Evolutionary conservation across 1,284 basidiomycete species (phyloP), one percentile per base, ranked within the genome.

Genomic region (Ceratobasidium sp.): DNA sequence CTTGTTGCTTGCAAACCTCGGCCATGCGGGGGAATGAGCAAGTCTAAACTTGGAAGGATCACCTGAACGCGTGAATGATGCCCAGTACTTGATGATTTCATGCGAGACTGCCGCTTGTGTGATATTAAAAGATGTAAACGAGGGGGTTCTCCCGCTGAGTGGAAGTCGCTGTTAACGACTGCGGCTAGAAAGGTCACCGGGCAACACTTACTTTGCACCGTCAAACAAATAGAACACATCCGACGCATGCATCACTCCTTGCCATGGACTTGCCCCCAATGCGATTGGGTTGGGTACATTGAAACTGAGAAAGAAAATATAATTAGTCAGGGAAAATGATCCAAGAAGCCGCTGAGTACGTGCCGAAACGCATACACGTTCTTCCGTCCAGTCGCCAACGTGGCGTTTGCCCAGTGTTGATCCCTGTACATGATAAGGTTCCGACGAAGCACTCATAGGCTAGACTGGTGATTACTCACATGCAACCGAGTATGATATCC

Each of bases 1-100:
- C 13, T 78, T 68, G 44, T 77, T 68, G 17, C 77, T 70, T 56
- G 46, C 59, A 57, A 80, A 81, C 19, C 66, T 44, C 22, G 77
- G 78, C 86, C 85, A 86, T 11, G 64, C 37, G 0, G 85, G 84
- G 6, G 85, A 85, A 19, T 78, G 81, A 0, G 80, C 22, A 43
- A 81, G 75, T 69, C 82, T 83, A 44, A 73, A 77, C 0, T 77
- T 78, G 9, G 85, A 84, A 0, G 86, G 86, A 73, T 85, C 68
- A 17, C 84, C 85, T 6, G 80, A 80, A 1, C 82, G 80, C 1
- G 81, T 82, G 77, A 87, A 86, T 1, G 86, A 87, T 15, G 86
- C 85, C 87, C 87, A 88, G 78, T 85, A 87, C 11, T 82, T 83
- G 51, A 87, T 86, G 17, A 85, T 85, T 78, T 87, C 85, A 61